A percentile compares a stretch with the other conserved stretches of the same genome.
Evolutionary conservation across 169 alveolate genomes (phyloP).

Genomic region (Plasmodium vivax): DNA sequence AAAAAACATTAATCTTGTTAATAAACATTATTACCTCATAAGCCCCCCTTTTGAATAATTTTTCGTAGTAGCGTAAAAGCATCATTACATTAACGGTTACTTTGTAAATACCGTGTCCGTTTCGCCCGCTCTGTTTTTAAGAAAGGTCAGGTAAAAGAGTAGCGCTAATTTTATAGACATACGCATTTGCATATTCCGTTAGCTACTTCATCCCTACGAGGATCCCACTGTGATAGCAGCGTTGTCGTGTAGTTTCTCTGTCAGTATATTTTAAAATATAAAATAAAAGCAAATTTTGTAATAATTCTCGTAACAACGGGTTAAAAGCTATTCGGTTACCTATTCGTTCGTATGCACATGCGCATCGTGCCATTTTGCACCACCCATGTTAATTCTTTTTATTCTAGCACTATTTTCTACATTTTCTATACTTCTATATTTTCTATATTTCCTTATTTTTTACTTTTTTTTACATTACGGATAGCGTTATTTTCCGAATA

Average conservation of each 20-base stretch:
- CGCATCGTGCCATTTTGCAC: background rate
- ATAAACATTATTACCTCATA: background rate
- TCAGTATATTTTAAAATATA: background rate
- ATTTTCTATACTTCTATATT: background rate
- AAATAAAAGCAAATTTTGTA: background rate
- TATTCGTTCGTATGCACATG: background rate
- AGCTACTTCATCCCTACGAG: background rate
- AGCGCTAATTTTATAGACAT: background rate
- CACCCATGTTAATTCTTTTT: background rate
- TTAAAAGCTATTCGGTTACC: background rate
- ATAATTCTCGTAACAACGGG: background rate
- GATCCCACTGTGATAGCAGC: background rate
- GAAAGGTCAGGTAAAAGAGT: background rate
- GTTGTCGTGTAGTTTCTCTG: background rate
- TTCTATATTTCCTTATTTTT: background rate
- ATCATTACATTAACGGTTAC: background rate
- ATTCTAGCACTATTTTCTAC: background rate
- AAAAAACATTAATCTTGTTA: background rate
- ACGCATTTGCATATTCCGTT: background rate
- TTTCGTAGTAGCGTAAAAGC: background rate
- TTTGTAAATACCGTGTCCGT: background rate
- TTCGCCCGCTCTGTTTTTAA: background rate
- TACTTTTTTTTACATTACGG: background rate
- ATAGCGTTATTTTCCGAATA: background rate
- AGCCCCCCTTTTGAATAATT: background rate